Conservation (phyloP, 129 eudicot genomes). For the Chrysanthemum lavandulifolium region DNA sequence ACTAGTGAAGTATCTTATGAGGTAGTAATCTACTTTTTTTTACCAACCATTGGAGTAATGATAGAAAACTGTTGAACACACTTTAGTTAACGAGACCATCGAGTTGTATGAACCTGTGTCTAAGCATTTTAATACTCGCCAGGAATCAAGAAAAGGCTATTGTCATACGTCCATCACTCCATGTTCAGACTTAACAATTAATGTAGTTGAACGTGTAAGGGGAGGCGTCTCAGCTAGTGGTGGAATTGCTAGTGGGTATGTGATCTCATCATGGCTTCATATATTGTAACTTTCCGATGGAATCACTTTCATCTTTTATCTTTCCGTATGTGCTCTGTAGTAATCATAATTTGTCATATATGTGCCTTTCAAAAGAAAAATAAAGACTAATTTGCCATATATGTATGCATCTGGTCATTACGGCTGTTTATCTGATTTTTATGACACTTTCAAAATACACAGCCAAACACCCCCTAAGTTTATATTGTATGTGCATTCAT, state of each 20-base stretch:
- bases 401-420: too few species aligned
- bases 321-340: too few species aligned
- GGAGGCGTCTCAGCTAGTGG: conserved; percentile 98
- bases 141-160: conserved; percentile 81
- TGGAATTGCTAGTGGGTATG: conserved; percentile 98
- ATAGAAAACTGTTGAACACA: neutral
- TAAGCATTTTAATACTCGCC: conserved; percentile 11
- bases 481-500: too few species aligned
- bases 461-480: too few species aligned
- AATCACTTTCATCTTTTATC: neutral
- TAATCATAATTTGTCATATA: too few species aligned
- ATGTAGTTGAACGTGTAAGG: conserved; percentile 91
- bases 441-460: too few species aligned
- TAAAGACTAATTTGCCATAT: too few species aligned
- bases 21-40: conserved; percentile 28
- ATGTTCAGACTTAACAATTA: conserved; percentile 45
- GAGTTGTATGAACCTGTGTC: neutral
- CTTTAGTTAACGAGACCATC: neutral
- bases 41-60: neutral
- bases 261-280: conserved; percentile 28
- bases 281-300: neutral
- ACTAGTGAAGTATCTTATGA: conserved; percentile 41
- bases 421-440: too few species aligned
- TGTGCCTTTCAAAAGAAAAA: too few species aligned
- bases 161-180: conserved; percentile 48